phyloP scores from a whole-genome alignment of 495 filamentous ascomycete genomes.

The Penicillium alfredii region DNA sequence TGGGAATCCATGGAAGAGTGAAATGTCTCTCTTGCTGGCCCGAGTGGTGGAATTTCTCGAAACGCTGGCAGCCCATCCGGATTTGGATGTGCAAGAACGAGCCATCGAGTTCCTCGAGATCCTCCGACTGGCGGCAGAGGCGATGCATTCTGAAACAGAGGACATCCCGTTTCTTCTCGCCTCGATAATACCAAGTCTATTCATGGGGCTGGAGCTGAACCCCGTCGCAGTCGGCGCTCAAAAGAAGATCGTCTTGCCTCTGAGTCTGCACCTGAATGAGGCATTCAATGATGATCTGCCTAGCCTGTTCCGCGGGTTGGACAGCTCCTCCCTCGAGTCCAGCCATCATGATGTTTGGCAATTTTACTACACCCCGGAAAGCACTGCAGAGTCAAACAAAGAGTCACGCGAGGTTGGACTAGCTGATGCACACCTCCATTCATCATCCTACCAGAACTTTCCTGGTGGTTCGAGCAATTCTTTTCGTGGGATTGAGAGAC shows the following conservation, averaged over 20 bases:
- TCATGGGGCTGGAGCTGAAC: constrained; percentile 79
- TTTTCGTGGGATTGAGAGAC: constrained; percentile 53
- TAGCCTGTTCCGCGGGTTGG: constrained; percentile 42
- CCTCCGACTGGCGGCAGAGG: constrained; percentile 76
- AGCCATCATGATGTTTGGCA: constrained; percentile 37
- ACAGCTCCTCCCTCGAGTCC: constrained; percentile 3
- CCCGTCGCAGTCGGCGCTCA: constrained; percentile 82
- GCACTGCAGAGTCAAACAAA: constrained; percentile 25
- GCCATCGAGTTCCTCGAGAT: constrained; percentile 89
- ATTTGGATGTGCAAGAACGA: constrained; percentile 92
- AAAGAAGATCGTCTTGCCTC: constrained; percentile 75
- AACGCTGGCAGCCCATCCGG: constrained; percentile 68
- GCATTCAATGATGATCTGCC: constrained; percentile 75
- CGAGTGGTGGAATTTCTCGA: constrained; percentile 78
- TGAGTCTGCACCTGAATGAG: constrained; percentile 64
- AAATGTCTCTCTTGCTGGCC: constrained; percentile 66
- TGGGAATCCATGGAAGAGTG: constrained; percentile 67
- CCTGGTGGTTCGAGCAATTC: constrained; percentile 55
- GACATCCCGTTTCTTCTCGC: constrained; percentile 76
- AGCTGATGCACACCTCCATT: constrained; percentile 13
- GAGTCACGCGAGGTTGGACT: constrained; percentile 12
- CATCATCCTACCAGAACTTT: constrained; percentile 63
- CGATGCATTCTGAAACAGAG: constrained; percentile 57
- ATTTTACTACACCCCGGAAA: constrained; percentile 61
- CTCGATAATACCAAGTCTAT: constrained; percentile 81